phyloP scores from a whole-genome alignment of 1,284 basidiomycete species.

The Ceratorhiza oryzae-sativae region DNA sequence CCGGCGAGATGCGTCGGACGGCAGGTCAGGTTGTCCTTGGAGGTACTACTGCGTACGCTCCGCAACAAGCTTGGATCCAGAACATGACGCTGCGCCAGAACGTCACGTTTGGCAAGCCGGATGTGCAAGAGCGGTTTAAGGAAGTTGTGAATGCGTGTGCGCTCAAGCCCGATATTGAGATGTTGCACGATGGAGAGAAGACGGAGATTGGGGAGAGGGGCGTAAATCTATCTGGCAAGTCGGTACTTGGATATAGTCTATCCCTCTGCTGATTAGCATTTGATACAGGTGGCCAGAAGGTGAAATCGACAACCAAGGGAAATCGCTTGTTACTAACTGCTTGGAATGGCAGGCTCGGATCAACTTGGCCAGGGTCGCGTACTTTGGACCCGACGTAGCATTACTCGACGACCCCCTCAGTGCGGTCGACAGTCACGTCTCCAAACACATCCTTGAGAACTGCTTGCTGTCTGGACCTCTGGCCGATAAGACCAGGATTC shows the following conservation, averaged over 20 bases:
- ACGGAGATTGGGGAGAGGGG: constrained; percentile 44
- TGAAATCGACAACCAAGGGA: not conserved
- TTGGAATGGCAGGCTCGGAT: constrained; percentile 36
- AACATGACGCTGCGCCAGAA: constrained; percentile 52
- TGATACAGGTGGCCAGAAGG: constrained; percentile 43
- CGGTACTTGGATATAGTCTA: not conserved
- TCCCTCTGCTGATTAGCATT: constrained; percentile 36
- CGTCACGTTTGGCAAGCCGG: constrained; percentile 53
- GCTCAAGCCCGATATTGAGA: constrained; percentile 52
- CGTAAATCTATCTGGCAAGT: constrained; percentile 41
- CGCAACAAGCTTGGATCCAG: constrained; percentile 61
- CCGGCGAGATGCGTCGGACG: constrained; percentile 57
- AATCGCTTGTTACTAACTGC: constrained; percentile 43
- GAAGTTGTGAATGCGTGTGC: constrained; percentile 51
- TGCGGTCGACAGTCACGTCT: constrained; percentile 72
- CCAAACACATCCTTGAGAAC: constrained; percentile 66
- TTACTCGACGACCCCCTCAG: constrained; percentile 76
- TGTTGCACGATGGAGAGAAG: constrained; percentile 44
- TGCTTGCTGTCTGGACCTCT: constrained; percentile 66
- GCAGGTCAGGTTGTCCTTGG: constrained; percentile 52
- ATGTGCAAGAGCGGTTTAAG: constrained; percentile 45
- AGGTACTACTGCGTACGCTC: constrained; percentile 57
- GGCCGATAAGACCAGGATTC: constrained; percentile 52
- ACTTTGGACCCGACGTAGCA: constrained; percentile 46
- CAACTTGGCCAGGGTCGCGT: constrained; percentile 45